Evolutionary conservation across 345 rosid genomes (phyloP), one percentile per base, ranked within the genome.

Genomic region (Theobroma cacao): DNA sequence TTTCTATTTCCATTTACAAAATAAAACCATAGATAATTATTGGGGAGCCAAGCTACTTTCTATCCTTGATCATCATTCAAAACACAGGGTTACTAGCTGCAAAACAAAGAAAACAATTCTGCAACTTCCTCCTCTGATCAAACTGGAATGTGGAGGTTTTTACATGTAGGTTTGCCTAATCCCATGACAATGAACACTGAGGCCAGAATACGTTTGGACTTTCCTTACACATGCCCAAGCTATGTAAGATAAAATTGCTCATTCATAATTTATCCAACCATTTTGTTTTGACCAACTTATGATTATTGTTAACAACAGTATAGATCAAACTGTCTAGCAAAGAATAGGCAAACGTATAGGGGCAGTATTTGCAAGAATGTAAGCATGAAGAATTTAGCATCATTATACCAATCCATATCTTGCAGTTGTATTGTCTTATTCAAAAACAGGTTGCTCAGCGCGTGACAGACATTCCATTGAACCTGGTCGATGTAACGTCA

Each of bases 391-490:
- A 66, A 83, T 80, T 63, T 52, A 43, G 64, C 63, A 74, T 75
- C 28, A 31, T 30, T 89, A 77, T 91, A 95, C 99, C 98, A 93
- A 72, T 92, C 96, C 93, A 86, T 89, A 74, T 95, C 90, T 80
- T 87, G 93, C 79, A 92, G 88, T 75, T 83, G 84, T 77, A 93
- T 74, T 45, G 99, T 87, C 85, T 91, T 90, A 47, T 92, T 95
- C 71, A 90, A 83, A 82, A 93, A 93, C 73, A 95, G 88, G 72
- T 90, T 91, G 89, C 98, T 92, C 81, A 93, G 82, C 24, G 98
- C 97, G 69, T 93, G 93, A 81, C 99, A 93, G 69, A 90, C 98
- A 88, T 95, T 95, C 99, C 99, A 95, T 59, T 95, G 98, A 69
- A 95, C 99, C 99, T 95, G 91, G 84, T 75, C 80, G 78, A 78